Conservation (phyloP, 1,139 yeast genomes). For the Saccharomycopsis hybrid region DNA sequence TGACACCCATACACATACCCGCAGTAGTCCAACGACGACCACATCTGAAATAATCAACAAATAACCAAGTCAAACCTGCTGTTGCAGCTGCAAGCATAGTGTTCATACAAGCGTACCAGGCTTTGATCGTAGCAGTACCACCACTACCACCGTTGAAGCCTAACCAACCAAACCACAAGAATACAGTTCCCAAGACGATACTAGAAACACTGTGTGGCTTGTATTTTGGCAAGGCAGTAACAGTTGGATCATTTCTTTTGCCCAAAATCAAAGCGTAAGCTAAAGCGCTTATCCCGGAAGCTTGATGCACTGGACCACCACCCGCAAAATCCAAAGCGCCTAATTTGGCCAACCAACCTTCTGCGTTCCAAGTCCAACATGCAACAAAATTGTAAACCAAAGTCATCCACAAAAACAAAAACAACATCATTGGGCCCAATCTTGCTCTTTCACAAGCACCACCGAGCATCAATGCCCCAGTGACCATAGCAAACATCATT, state of each 20-base stretch:
- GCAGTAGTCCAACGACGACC: slow-evolving; percentile 94
- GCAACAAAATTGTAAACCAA: slow-evolving; percentile 93
- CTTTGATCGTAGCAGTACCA: slow-evolving; percentile 84
- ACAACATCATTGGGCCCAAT: slow-evolving; percentile 92
- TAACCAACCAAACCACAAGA: slow-evolving; percentile 98
- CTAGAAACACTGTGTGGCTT: slow-evolving; percentile 88
- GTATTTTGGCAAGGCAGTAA: slow-evolving; percentile 70
- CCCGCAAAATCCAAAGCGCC: slow-evolving; percentile 96
- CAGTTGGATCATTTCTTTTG: slow-evolving; percentile 80
- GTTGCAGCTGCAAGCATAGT: slow-evolving; percentile 88
- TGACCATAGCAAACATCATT: slow-evolving; percentile 91
- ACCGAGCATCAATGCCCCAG: slow-evolving; percentile 91
- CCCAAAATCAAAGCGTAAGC: slow-evolving; percentile 90
- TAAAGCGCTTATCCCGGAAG: slow-evolving; percentile 91
- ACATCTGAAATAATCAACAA: slow-evolving; percentile 80
- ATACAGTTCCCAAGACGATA: slow-evolving; percentile 87
- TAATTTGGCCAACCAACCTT: slow-evolving; percentile 78
- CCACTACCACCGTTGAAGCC: slow-evolving; percentile 98
- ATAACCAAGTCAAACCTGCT: slow-evolving; percentile 93
- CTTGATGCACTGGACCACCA: slow-evolving; percentile 96
- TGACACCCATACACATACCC: slow-evolving; percentile 88
- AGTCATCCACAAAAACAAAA: slow-evolving; percentile 90
- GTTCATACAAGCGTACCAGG: slow-evolving; percentile 89
- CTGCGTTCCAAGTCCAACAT: slow-evolving; percentile 93
- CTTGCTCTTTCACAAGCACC: slow-evolving; percentile 99